Conservation (phyloP, 1,139 yeast species). For the Pichia sp. region DNA sequence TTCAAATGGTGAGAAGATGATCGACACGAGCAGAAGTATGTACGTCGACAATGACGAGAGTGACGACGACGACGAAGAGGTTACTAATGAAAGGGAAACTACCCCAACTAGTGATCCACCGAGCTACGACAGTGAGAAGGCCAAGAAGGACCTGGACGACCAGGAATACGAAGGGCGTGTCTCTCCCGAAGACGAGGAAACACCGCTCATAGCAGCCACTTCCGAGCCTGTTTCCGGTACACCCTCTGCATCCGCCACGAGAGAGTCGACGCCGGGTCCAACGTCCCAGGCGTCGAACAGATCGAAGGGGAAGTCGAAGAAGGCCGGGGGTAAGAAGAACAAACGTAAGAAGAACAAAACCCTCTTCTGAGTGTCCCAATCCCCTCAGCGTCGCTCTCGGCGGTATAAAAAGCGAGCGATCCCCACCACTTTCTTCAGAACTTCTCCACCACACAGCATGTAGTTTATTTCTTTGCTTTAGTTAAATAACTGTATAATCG, state of each 20-base stretch:
- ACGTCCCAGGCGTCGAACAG: no score
- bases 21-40: neutral
- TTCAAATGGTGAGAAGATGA: constrained; percentile 4
- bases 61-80: neutral
- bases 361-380: constrained; percentile 10
- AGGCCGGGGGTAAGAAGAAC: neutral
- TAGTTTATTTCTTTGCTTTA: no score
- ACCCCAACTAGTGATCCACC: constrained; percentile 28
- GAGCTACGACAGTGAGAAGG: constrained; percentile 24
- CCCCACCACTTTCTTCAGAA: neutral
- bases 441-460: no score
- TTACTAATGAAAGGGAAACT: neutral
- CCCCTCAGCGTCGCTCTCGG: no score
- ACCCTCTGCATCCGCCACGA: no score
- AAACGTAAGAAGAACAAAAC: constrained; percentile 11
- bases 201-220: no score
- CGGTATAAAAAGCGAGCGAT: neutral
- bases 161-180: constrained; percentile 7
- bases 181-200: neutral
- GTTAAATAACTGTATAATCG: no score
- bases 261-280: no score
- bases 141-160: constrained; percentile 2
- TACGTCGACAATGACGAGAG: neutral
- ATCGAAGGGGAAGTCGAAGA: constrained; percentile 2
- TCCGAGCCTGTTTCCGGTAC: no score